Percentiles rank a stretch among this genome's conserved stretches.
phyloP scores from a whole-genome alignment of 1,284 basidiomycete species.

The Meira nashicola region DNA sequence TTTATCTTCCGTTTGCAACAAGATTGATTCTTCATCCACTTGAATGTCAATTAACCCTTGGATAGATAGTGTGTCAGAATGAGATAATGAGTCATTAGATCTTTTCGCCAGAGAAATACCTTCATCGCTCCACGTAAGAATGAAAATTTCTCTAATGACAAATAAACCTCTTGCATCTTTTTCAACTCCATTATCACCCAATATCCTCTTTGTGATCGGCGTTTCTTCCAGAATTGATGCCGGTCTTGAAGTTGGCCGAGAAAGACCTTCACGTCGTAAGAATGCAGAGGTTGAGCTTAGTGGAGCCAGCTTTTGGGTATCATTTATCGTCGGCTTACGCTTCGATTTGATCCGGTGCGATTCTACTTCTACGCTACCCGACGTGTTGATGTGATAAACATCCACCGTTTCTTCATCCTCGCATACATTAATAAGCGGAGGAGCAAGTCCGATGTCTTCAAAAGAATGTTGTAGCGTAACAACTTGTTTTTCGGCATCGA shows the following conservation, averaged over 20 bases:
- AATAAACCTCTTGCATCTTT: not conserved
- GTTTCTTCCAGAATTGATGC: not conserved
- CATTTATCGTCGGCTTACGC: conserved; percentile 10
- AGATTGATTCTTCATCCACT: not conserved
- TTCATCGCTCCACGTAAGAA: not conserved
- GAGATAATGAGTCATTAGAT: not conserved
- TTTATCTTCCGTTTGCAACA: not conserved
- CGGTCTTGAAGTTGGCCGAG: not conserved
- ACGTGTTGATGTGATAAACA: not conserved
- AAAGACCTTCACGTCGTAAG: not conserved
- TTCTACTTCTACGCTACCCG: not conserved
- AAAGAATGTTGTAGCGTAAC: not conserved
- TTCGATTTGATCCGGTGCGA: not conserved
- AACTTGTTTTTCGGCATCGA: no score
- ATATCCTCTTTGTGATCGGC: not conserved
- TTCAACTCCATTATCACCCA: not conserved
- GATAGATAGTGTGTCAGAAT: not conserved
- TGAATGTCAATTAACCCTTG: not conserved
- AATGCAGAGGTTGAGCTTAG: not conserved
- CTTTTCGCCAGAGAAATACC: not conserved
- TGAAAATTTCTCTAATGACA: not conserved
- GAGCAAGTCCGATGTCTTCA: not conserved
- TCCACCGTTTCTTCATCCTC: not conserved
- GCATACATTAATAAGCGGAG: not conserved
- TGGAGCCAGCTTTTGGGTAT: conserved; percentile 13